These are phyloP conservation scores for Trypanosoma caninum DNA, from an alignment of 208 protist genomes.

Conservation along the genomic window DNA sequence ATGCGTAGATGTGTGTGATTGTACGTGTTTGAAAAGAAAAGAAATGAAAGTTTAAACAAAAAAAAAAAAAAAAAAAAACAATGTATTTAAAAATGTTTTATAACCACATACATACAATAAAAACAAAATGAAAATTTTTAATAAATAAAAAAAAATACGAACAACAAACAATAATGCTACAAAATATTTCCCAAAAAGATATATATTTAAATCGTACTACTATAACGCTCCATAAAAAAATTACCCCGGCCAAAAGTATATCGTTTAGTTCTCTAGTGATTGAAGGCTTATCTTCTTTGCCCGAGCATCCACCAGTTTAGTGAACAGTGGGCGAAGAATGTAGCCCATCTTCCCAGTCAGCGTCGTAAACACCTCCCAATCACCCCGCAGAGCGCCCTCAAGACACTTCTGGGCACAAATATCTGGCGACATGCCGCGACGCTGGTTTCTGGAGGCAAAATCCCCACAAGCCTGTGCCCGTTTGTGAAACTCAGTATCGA, in stretches of 20 bases:
- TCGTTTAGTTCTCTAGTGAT: conserved; percentile 37
- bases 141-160: neutral
- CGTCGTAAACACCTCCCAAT: conserved; percentile 75
- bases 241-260: neutral
- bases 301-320: conserved; percentile 53
- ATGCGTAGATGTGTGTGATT: neutral
- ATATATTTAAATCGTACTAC: neutral
- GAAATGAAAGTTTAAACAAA: neutral
- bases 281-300: conserved; percentile 71
- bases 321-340: conserved; percentile 64
- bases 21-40: neutral
- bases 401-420: conserved; percentile 58
- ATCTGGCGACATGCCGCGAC: conserved; percentile 52
- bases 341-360: conserved; percentile 67
- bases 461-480: conserved; percentile 38
- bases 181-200: neutral
- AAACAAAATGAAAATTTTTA: no score
- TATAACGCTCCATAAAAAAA: no score
- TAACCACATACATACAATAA: neutral
- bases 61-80: conserved; percentile 11
- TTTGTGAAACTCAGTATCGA: conserved; percentile 83
- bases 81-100: no score
- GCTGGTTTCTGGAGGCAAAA: conserved; percentile 32
- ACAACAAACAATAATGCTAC: neutral
- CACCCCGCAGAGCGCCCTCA: conserved; percentile 43